These are phyloP conservation scores for Yamadazyma epiphylla DNA, from an alignment of 1,139 yeast genomes.

Conservation along the genomic window DNA sequence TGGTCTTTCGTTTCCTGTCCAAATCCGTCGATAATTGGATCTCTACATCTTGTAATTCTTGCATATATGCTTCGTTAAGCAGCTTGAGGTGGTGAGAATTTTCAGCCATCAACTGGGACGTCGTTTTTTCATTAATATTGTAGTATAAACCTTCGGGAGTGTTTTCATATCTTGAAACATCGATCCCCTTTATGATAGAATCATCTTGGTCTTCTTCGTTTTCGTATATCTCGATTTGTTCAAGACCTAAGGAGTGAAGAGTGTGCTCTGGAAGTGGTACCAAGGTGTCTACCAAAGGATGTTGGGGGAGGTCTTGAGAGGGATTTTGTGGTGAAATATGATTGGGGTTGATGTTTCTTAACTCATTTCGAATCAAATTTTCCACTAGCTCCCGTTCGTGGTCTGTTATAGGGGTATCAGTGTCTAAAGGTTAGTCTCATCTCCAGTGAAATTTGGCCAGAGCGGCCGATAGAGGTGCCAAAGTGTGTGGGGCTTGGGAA, in stretches of 20 bases:
- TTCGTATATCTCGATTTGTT: conserved; percentile 30
- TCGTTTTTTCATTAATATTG: conserved; percentile 7
- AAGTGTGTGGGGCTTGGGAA: no score
- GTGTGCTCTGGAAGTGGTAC: conserved; percentile 18
- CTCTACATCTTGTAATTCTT: conserved; percentile 16
- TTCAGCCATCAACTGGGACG: conserved; percentile 7
- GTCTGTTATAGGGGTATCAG: conserved; percentile 27
- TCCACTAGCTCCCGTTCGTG: conserved; percentile 35
- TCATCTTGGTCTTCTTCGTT: conserved; percentile 17
- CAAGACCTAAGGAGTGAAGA: conserved; percentile 16
- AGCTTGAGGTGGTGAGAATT: conserved; percentile 11
- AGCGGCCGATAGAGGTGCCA: no score
- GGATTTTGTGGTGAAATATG: conserved; percentile 6
- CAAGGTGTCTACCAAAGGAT: conserved; percentile 27
- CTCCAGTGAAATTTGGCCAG: conserved; percentile 9
- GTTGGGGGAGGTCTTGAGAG: conserved; percentile 12
- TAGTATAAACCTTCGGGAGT: conserved; percentile 18
- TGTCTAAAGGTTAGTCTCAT: conserved; percentile 10
- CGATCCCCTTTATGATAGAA: conserved; percentile 18
- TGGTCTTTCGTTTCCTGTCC: conserved; percentile 24
- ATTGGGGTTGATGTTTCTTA: conserved; percentile 12
- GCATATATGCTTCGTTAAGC: conserved; percentile 17
- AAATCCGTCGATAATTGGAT: conserved; percentile 13
- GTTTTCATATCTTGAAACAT: conserved; percentile 22
- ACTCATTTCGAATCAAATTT: conserved; percentile 26